phyloP scores from a whole-genome alignment of 257 asterid genomes.

The Capsicum baccatum region DNA sequence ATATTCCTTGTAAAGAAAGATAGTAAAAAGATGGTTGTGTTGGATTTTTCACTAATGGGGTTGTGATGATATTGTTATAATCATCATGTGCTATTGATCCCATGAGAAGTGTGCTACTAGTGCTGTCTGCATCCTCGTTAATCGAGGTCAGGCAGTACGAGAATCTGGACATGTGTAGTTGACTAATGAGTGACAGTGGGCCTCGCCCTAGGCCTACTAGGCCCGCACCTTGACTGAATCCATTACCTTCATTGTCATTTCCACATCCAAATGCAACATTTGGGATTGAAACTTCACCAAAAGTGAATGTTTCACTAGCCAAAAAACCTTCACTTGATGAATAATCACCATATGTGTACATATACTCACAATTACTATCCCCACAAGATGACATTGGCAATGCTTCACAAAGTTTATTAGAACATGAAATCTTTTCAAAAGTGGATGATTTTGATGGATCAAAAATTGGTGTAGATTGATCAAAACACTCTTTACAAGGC shows the following conservation, averaged over 20 bases:
- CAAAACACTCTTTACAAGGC: constrained; percentile 62
- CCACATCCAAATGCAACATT: constrained; percentile 86
- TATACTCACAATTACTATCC: constrained; percentile 53
- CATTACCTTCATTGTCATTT: constrained; percentile 65
- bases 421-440: constrained; percentile 53
- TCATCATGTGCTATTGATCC: constrained; percentile 46
- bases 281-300: constrained; percentile 51
- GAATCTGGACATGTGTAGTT: constrained; percentile 74
- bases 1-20: constrained; percentile 71
- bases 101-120: constrained; percentile 60
- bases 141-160: constrained; percentile 80
- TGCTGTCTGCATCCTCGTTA: constrained; percentile 50
- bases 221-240: constrained; percentile 80
- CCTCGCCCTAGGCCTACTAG: constrained; percentile 88
- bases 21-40: constrained; percentile 80
- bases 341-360: constrained; percentile 76
- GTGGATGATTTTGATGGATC: constrained; percentile 65
- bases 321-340: constrained; percentile 72
- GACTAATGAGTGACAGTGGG: constrained; percentile 74
- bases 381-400: constrained; percentile 59
- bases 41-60: constrained; percentile 63
- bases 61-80: constrained; percentile 32
- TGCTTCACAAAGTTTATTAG: constrained; percentile 56
- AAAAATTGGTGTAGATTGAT: constrained; percentile 58
- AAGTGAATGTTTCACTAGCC: constrained; percentile 69